Evolutionary conservation across 2,329 filamentous ascomycete genomes (phyloP), one percentile per base, ranked within the genome.

Genomic region (Pestalotiopsis sp.): DNA sequence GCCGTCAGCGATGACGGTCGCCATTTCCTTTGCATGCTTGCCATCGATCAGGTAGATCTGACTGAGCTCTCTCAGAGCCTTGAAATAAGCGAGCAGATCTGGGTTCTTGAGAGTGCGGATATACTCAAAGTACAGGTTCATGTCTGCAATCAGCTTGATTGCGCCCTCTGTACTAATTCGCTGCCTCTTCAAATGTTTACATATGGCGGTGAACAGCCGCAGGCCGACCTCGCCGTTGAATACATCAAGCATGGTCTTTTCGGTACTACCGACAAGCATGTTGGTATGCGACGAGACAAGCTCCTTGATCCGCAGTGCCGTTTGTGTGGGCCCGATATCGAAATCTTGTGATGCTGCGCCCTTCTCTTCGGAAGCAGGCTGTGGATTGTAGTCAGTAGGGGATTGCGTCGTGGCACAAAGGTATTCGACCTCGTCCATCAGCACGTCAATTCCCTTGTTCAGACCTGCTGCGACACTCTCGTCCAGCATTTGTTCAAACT

Each of bases 341-440:
- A 77, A 74, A 68, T 81, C 79, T 17, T 72, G 74, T 14, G 73
- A 70, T 23, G 72, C 27, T 2, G 27, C 59, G 76, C 80, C 72
- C 77, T 79, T 78, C 74, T 81, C 70, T 67, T 61, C 78, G 74
- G 62, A 80, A 74, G 65, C 71, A 68, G 73, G 79, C 2, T 80
- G 83, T 0, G 96, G 95, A 76, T 98, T 98, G 82, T 96, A 99
- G 81, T 99, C 96, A 0, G 92, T 92, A 0, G 94, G 91, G 27
- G 87, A 83, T 79, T 99, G 96, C 2, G 91, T 93, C 0, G 95
- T 97, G 20, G 93, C 94, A 75, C 94, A 94, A 45, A 99, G 88
- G 78, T 97, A 98, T 79, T 99, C 96, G 36, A 98, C 95, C 82
- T 99, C 96, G 75, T 97, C 94, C 92, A 99, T 98, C 58, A 99